Conservation (phyloP, 106 monocot genomes). For the Posidonia australis region DNA sequence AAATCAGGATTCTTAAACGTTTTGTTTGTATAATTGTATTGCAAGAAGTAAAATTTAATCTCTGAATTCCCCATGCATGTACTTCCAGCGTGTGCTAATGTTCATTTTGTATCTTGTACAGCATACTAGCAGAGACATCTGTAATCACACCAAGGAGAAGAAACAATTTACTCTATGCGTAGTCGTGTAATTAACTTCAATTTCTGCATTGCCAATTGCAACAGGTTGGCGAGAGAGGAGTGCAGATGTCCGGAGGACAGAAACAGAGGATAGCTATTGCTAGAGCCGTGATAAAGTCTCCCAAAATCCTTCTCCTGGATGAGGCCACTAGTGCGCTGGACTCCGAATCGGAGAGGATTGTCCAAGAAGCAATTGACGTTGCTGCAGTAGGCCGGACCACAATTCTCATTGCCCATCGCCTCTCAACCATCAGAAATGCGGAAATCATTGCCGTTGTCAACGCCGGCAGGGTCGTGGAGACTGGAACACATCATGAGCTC, state of each 20-base stretch:
- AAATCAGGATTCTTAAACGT: too few relatives aligned
- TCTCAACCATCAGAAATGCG: constrained; percentile 47
- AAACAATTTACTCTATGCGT: too few relatives aligned
- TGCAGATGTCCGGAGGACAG: constrained; percentile 51
- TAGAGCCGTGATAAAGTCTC: constrained; percentile 32
- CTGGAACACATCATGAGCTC: constrained; percentile 37
- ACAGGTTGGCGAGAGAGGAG: constrained; percentile 48
- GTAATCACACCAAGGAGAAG: too few relatives aligned
- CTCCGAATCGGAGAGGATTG: constrained; percentile 41
- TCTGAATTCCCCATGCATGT: too few relatives aligned
- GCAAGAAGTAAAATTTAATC: too few relatives aligned
- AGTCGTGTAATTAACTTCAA: too few relatives aligned
- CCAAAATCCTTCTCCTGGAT: constrained; percentile 46
- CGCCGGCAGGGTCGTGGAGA: constrained; percentile 30
- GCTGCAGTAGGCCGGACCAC: constrained; percentile 48
- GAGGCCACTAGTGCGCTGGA: constrained; percentile 61
- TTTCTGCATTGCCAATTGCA: not conserved
- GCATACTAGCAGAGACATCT: too few relatives aligned
- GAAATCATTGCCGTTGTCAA: constrained; percentile 38
- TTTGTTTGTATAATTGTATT: too few relatives aligned
- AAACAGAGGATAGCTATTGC: constrained; percentile 58
- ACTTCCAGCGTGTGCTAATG: too few relatives aligned
- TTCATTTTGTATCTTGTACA: too few relatives aligned
- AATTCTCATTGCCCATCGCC: constrained; percentile 52
- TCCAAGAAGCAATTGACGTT: constrained; percentile 43